Conservation (phyloP, 345 rosid genomes). For the Gossypium rotundifolium region DNA sequence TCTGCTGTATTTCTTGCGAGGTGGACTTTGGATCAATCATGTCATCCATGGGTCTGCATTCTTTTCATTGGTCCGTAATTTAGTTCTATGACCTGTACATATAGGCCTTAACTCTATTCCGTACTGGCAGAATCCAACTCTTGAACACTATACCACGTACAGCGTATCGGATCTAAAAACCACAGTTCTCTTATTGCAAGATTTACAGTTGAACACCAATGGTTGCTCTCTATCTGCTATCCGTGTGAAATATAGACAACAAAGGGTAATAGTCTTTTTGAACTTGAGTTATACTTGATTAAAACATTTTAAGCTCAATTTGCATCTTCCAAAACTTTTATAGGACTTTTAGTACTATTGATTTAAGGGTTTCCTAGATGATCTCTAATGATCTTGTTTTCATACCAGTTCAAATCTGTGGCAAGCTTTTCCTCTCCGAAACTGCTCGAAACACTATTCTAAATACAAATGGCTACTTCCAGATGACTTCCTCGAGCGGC, state of each 20-base stretch:
- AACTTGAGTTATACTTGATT: background rate
- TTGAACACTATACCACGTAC: slow-evolving; percentile 69
- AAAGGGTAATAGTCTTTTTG: slow-evolving; percentile 39
- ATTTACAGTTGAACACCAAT: slow-evolving; percentile 51
- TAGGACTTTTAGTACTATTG: background rate
- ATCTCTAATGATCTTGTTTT: slow-evolving; percentile 12
- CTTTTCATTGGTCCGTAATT: slow-evolving; percentile 6
- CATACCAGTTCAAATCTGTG: slow-evolving; percentile 69
- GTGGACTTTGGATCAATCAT: slow-evolving; percentile 83
- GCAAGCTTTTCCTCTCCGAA: slow-evolving; percentile 52
- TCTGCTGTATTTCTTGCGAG: slow-evolving; percentile 86
- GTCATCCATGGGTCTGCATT: slow-evolving; percentile 78
- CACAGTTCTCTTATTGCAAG: slow-evolving; percentile 53
- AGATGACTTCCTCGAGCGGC: slow-evolving; percentile 16
- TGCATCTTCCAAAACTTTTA: background rate
- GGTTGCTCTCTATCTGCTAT: slow-evolving; percentile 66
- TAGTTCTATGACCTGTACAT: slow-evolving; percentile 6
- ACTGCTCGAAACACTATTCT: slow-evolving; percentile 58
- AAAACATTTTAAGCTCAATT: background rate
- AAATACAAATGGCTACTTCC: slow-evolving; percentile 21
- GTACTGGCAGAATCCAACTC: slow-evolving; percentile 60
- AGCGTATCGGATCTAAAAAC: slow-evolving; percentile 53
- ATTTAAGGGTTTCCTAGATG: background rate
- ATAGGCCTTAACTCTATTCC: slow-evolving; percentile 3
- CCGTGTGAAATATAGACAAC: slow-evolving; percentile 62